Evolutionary conservation across 768 basidiomycete genomes (phyloP).

Genomic region (Coprinopsis marcescibilis): DNA sequence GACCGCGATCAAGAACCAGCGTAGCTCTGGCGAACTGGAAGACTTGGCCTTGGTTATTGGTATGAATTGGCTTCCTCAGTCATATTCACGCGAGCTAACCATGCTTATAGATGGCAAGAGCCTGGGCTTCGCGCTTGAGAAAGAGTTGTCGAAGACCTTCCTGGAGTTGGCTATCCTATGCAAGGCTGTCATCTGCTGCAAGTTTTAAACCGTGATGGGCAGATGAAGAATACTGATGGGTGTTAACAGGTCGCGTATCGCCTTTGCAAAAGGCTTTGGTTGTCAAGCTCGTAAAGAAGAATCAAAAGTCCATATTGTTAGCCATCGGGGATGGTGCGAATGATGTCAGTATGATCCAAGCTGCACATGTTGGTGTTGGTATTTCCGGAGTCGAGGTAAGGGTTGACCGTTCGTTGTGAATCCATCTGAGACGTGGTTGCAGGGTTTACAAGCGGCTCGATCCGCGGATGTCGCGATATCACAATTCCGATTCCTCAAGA

Average conservation of each 20-base stretch:
- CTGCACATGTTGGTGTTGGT: constrained; percentile 95
- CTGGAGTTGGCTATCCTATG: constrained; percentile 96
- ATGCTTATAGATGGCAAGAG: constrained; percentile 84
- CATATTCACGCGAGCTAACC: constrained; percentile 6
- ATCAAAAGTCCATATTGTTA: constrained; percentile 86
- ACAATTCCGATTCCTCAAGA: constrained; percentile 94
- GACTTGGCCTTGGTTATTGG: constrained; percentile 95
- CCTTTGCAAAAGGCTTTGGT: constrained; percentile 96
- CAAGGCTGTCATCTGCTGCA: constrained; percentile 97
- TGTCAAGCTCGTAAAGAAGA: constrained; percentile 98
- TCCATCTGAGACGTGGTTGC: constrained; percentile 4
- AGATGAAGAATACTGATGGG: constrained; percentile 1
- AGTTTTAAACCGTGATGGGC: constrained; percentile 22
- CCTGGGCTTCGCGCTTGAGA: constrained; percentile 86
- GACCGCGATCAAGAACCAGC: constrained; percentile 88
- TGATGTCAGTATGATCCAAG: constrained; percentile 99
- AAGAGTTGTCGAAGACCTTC: constrained; percentile 84
- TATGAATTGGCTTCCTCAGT: constrained; percentile 25
- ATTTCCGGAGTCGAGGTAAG: constrained; percentile 93
- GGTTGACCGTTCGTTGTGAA: background rate
- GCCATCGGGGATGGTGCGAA: constrained; percentile 98
- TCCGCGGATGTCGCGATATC: constrained; percentile 98
- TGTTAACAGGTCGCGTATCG: constrained; percentile 78
- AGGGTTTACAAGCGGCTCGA: constrained; percentile 97
- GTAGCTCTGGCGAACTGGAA: constrained; percentile 86